phyloP scores from a whole-genome alignment of 208 protist genomes.

The Novymonas esmeraldas region DNA sequence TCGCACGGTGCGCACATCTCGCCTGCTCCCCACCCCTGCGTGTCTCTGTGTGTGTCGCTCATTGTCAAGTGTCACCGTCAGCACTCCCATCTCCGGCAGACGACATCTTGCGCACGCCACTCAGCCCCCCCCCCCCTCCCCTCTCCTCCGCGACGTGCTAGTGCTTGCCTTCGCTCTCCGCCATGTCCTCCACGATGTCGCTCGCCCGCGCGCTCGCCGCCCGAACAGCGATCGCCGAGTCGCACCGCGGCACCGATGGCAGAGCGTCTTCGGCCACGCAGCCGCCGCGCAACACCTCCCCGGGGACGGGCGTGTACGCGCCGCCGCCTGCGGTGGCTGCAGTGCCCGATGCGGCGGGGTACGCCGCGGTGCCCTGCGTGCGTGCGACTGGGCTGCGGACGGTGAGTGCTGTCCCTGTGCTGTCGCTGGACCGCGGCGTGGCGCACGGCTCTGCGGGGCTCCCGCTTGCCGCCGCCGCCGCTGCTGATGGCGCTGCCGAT shows the following conservation, averaged over 20 bases:
- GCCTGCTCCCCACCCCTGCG: too few relatives aligned
- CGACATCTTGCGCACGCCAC: neutral
- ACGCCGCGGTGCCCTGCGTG: slow-evolving; percentile 11
- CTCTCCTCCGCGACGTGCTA: neutral
- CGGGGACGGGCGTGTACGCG: too few relatives aligned
- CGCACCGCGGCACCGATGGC: slow-evolving; percentile 4
- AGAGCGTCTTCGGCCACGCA: slow-evolving; percentile 51
- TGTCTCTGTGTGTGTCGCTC: too few relatives aligned
- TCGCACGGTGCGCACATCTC: too few relatives aligned
- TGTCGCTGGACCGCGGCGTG: slow-evolving; percentile 23
- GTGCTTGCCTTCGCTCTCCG: neutral
- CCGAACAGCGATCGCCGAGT: slow-evolving; percentile 9
- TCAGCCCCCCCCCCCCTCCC: neutral
- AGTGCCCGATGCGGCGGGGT: neutral
- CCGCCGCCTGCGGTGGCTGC: neutral
- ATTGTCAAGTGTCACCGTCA: too few relatives aligned
- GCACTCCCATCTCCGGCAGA: neutral
- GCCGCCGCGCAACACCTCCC: slow-evolving; percentile 71
- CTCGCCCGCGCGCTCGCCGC: neutral
- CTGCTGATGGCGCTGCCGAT: neutral
- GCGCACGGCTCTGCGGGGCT: neutral
- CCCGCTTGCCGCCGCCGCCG: neutral
- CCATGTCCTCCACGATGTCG: neutral
- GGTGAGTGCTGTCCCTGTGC: slow-evolving; percentile 32
- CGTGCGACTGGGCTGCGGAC: slow-evolving; percentile 15